These are phyloP conservation scores for Colletotrichum sp. DNA, from an alignment of 2,329 filamentous ascomycete genomes.

Conservation along the genomic window DNA sequence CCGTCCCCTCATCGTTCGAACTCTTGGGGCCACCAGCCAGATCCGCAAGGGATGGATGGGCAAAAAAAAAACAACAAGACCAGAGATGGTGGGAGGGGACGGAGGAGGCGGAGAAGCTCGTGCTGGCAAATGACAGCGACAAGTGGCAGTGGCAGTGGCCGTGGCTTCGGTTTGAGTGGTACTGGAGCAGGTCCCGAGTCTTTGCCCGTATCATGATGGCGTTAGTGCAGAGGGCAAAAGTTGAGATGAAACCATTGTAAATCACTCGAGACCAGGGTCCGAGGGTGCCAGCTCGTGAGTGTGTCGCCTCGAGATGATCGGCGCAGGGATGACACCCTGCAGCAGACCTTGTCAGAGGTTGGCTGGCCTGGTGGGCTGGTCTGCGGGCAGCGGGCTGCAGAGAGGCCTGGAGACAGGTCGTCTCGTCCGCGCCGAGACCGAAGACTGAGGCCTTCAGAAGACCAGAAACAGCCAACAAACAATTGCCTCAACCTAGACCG, in stretches of 20 bases:
- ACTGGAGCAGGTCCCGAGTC: slow-evolving; percentile 6
- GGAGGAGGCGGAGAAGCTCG: slow-evolving; percentile 1
- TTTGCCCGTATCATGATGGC: slow-evolving; percentile 13
- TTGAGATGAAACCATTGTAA: slow-evolving; percentile 23
- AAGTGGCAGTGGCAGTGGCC: neutral
- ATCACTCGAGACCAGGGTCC: slow-evolving; percentile 21
- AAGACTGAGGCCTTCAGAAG: neutral
- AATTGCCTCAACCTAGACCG: neutral
- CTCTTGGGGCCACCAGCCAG: slow-evolving; percentile 13
- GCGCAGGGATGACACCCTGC: slow-evolving; percentile 14
- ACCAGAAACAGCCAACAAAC: neutral
- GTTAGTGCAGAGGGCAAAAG: slow-evolving; percentile 13
- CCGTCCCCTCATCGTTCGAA: slow-evolving; percentile 20
- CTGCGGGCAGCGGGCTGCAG: neutral
- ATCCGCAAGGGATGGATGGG: neutral
- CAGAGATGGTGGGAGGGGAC: neutral
- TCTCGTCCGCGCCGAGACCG: slow-evolving; percentile 4
- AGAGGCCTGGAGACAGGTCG: slow-evolving; percentile 5
- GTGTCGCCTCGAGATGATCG: slow-evolving; percentile 15
- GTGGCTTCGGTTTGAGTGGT: slow-evolving; percentile 2
- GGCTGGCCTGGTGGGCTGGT: slow-evolving; percentile 2
- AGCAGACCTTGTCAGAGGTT: slow-evolving; percentile 16
- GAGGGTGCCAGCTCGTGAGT: slow-evolving; percentile 5
- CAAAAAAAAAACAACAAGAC: neutral
- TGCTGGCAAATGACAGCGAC: slow-evolving; percentile 26